Evolutionary conservation across 495 filamentous ascomycete species (phyloP).

Genomic region (Penicillium roqueforti): DNA sequence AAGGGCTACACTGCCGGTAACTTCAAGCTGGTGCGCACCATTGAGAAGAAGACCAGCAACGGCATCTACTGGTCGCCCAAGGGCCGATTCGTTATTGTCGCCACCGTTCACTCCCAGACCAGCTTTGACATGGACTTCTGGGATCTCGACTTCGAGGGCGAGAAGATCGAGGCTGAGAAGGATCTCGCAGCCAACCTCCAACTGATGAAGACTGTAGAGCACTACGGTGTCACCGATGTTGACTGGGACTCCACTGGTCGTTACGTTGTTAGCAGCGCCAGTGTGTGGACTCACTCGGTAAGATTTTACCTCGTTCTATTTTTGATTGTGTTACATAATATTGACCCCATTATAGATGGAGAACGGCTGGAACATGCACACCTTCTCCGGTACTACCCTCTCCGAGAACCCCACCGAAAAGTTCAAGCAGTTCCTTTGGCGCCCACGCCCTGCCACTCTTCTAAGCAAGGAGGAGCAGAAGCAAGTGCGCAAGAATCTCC

Average conservation of each 20-base stretch:
- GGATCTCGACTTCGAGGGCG: conserved; percentile 96
- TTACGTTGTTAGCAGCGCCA: conserved; percentile 87
- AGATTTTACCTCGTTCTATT: conserved; percentile 28
- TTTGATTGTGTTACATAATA: conserved; percentile 4
- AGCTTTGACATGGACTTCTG: conserved; percentile 95
- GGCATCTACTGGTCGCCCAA: conserved; percentile 99
- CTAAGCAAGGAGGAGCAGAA: conserved; percentile 95
- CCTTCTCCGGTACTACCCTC: conserved; percentile 85
- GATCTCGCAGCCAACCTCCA: conserved; percentile 91
- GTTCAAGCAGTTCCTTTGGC: conserved; percentile 96
- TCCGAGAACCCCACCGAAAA: conserved; percentile 91
- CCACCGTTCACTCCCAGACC: conserved; percentile 85
- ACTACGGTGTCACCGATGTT: conserved; percentile 95
- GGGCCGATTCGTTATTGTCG: conserved; percentile 90
- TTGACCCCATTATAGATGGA: conserved; percentile 72
- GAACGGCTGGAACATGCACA: conserved; percentile 97
- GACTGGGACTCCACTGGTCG: conserved; percentile 97
- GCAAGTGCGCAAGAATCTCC: conserved; percentile 94
- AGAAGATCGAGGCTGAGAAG: conserved; percentile 87
- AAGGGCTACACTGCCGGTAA: conserved; percentile 77
- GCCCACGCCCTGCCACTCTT: conserved; percentile 82
- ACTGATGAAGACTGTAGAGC: conserved; percentile 86
- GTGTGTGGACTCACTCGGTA: conserved; percentile 92
- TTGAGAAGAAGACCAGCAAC: conserved; percentile 98
- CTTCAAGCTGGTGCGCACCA: conserved; percentile 88